Base-by-base conservation (phyloP, 148 eudicot genomes). In the Limonium bicolor region DNA sequence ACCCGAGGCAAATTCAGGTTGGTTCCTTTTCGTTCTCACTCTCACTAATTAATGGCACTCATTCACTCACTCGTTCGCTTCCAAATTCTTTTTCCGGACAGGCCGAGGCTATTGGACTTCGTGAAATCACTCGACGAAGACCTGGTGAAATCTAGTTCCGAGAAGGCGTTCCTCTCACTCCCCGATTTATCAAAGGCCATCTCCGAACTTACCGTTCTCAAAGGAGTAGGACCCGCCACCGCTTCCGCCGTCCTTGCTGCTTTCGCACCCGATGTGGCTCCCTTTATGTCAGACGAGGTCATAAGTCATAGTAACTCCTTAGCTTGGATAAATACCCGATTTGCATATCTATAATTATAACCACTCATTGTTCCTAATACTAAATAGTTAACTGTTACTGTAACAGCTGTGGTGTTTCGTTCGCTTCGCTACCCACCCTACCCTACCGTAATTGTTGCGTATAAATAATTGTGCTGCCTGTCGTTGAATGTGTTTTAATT, bases 281-380 rank as follows among this genome's bases (percentile, higher is more conserved):
- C 96, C 3, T 86, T 86, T 61, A 86, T 86, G 96, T 86, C 96
- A 4, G 96, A 86, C 46, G 93, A 86, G 87, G 95, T 85, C 27
- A 22, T 4, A 36, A 37, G 17, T 18, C 17, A 23, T 21, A 24
- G 2, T 36, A 17, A 36, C 7, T n/a, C n/a, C n/a, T n/a, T n/a
- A n/a, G n/a, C n/a, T n/a, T n/a, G n/a, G n/a, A n/a, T n/a, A n/a
- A n/a, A n/a, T n/a, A n/a, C n/a, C n/a, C n/a, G n/a, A n/a, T n/a
- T n/a, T n/a, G n/a, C n/a, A n/a, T n/a, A n/a, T n/a, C n/a, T n/a
- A n/a, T n/a, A n/a, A n/a, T n/a, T n/a, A n/a, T n/a, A n/a, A n/a
- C n/a, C 4, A 29, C 7, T 7, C 33, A 29, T 29, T 29, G 33
- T 29, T 29, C 33, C 33, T 29, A 2, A 29, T n/a, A n/a, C n/a